Percentiles rank a stretch among this genome's conserved stretches.
Conservation (phyloP, 345 rosid genomes). For the Eucalyptus fibrosa region DNA sequence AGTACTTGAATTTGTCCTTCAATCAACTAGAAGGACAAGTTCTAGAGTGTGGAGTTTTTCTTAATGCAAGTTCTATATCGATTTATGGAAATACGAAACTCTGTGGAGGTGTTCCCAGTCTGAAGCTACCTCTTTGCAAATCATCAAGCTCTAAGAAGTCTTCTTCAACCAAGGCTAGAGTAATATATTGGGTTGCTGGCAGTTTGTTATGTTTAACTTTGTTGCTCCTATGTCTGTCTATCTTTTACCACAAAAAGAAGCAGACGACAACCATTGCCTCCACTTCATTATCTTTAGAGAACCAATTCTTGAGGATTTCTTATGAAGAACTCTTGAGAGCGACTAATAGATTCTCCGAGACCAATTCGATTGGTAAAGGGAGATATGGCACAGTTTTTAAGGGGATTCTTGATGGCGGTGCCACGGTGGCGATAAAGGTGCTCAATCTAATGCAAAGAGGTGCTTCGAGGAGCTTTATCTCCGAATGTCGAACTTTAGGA, state of each 20-base stretch:
- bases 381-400: background rate
- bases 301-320: background rate
- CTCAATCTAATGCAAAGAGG: background rate
- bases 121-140: too few relatives aligned
- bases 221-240: background rate
- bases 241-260: background rate
- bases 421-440: background rate
- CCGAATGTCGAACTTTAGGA: background rate
- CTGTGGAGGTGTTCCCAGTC: too few relatives aligned
- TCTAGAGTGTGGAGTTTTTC: too few relatives aligned
- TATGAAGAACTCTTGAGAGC: background rate
- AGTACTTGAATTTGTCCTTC: too few relatives aligned
- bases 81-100: too few relatives aligned
- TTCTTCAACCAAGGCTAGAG: too few relatives aligned
- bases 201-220: background rate
- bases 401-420: background rate
- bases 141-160: too few relatives aligned
- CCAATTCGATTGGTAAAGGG: background rate
- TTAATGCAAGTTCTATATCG: too few relatives aligned
- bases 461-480: background rate
- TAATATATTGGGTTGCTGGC: too few relatives aligned
- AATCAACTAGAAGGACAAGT: too few relatives aligned
- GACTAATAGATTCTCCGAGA: background rate
- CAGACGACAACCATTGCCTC: background rate
- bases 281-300: background rate